Evolutionary conservation across 257 asterid genomes (phyloP).

Genomic region (Rauvolfia tetraphylla): DNA sequence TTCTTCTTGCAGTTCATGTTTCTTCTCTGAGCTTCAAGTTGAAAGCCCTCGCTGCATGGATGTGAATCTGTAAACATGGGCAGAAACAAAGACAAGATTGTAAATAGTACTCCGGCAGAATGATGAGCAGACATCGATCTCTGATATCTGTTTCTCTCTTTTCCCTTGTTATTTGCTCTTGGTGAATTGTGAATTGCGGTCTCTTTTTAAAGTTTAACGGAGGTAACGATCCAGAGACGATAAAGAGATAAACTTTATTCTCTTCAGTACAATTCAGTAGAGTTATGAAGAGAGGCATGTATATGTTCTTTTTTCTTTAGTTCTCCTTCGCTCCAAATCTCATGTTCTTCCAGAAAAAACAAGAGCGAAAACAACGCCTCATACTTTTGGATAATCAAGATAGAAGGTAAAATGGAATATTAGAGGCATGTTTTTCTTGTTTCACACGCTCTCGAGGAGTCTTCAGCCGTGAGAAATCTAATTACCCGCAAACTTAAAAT

Average conservation of each 20-base stretch:
- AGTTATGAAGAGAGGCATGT: not conserved
- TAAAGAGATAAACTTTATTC: conserved; percentile 4
- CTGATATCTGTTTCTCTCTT: not conserved
- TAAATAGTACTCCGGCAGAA: not conserved
- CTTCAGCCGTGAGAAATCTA: no score
- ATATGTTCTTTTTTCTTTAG: not conserved
- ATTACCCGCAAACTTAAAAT: no score
- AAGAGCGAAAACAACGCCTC: not conserved
- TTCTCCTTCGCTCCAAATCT: not conserved
- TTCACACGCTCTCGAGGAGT: no score
- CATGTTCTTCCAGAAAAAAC: not conserved
- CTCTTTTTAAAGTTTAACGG: no score
- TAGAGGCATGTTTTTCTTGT: no score
- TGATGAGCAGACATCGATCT: not conserved
- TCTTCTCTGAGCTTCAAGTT: conserved; percentile 4
- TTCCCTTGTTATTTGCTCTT: not conserved
- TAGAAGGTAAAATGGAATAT: no score
- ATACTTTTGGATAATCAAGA: no score
- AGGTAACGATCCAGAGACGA: not conserved
- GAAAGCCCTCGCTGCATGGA: conserved; percentile 31
- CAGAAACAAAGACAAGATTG: not conserved
- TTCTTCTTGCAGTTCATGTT: conserved; percentile 30
- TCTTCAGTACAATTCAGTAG: not conserved
- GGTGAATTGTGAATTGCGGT: no score
- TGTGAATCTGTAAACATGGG: not conserved